A percentile compares a stretch with the other conserved stretches of the same genome.
phyloP scores from a whole-genome alignment of 768 basidiomycete species.

The Cyathus striatus region DNA sequence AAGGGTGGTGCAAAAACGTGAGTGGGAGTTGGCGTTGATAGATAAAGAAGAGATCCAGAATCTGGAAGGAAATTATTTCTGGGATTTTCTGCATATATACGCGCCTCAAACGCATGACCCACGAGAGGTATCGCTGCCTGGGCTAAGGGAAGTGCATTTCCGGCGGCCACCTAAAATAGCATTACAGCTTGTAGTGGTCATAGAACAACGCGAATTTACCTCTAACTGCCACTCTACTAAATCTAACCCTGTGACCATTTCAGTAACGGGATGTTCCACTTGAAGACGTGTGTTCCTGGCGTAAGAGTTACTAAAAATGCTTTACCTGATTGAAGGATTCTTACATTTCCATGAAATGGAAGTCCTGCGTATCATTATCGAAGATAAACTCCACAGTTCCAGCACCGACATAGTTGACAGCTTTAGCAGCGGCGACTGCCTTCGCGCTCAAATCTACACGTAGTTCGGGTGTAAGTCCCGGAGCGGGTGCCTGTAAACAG shows the following conservation, averaged over 20 bases:
- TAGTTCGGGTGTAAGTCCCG: slow-evolving; percentile 75
- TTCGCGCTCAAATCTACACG: slow-evolving; percentile 79
- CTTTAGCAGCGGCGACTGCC: slow-evolving; percentile 88
- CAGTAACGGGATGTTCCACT: slow-evolving; percentile 90
- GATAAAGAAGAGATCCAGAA: slow-evolving; percentile 75
- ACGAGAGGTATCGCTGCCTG: slow-evolving; percentile 81
- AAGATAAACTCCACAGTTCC: slow-evolving; percentile 98
- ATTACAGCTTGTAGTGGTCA: neutral
- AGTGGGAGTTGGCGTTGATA: slow-evolving; percentile 75
- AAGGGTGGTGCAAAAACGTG: slow-evolving; percentile 57
- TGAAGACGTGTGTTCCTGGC: slow-evolving; percentile 79
- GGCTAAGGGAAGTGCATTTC: slow-evolving; percentile 74
- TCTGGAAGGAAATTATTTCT: slow-evolving; percentile 92
- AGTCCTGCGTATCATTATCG: slow-evolving; percentile 81
- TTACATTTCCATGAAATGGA: slow-evolving; percentile 96
- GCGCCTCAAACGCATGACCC: slow-evolving; percentile 91
- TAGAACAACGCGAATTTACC: slow-evolving; percentile 24
- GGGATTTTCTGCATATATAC: slow-evolving; percentile 95
- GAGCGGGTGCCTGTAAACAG: slow-evolving; percentile 72
- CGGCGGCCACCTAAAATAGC: slow-evolving; percentile 66
- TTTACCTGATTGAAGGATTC: neutral
- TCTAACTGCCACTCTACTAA: slow-evolving; percentile 95
- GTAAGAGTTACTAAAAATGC: neutral
- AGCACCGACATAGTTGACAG: slow-evolving; percentile 88
- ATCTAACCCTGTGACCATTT: slow-evolving; percentile 92